These are phyloP conservation scores for Fusarium torulosum DNA, from an alignment of 2,329 filamentous ascomycete genomes.

Conservation along the genomic window DNA sequence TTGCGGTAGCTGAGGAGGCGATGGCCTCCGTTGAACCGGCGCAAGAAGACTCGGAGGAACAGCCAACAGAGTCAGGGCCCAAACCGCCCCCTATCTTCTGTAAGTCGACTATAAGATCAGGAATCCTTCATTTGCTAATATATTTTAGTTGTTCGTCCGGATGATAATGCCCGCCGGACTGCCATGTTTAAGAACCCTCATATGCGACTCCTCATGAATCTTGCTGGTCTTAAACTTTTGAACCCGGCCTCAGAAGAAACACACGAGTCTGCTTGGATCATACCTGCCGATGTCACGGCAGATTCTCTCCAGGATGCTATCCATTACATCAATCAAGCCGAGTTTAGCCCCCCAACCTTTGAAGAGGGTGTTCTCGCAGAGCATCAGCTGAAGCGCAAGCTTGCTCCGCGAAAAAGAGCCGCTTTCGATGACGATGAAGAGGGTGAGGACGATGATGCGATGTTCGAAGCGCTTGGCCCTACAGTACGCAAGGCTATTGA, in stretches of 20 bases:
- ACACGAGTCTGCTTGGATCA: constrained; percentile 80
- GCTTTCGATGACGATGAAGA: constrained; percentile 79
- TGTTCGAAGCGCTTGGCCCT: constrained; percentile 78
- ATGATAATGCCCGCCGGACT: constrained; percentile 73
- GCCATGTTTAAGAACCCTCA: constrained; percentile 92
- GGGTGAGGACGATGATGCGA: constrained; percentile 63
- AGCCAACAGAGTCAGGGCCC: constrained; percentile 43
- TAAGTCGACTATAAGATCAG: constrained; percentile 41
- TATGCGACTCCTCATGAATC: constrained; percentile 84
- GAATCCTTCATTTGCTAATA: constrained; percentile 47
- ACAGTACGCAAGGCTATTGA: constrained; percentile 67
- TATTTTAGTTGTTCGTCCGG: constrained; percentile 68
- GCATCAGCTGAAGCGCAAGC: constrained; percentile 82
- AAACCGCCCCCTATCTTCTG: constrained; percentile 52
- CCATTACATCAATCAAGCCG: constrained; percentile 80
- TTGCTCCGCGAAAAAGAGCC: constrained; percentile 65
- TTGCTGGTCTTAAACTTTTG: constrained; percentile 76
- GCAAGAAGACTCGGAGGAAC: constrained; percentile 51
- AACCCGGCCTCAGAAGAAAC: constrained; percentile 73
- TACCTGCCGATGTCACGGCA: constrained; percentile 75
- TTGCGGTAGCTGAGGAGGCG: constrained; percentile 78
- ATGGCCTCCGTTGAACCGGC: constrained; percentile 57
- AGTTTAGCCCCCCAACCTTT: constrained; percentile 82
- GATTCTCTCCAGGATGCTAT: constrained; percentile 75
- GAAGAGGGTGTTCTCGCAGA: constrained; percentile 81